These are phyloP conservation scores for Phalaenopsis equestris DNA, from an alignment of 106 monocot genomes.

Conservation along the genomic window DNA sequence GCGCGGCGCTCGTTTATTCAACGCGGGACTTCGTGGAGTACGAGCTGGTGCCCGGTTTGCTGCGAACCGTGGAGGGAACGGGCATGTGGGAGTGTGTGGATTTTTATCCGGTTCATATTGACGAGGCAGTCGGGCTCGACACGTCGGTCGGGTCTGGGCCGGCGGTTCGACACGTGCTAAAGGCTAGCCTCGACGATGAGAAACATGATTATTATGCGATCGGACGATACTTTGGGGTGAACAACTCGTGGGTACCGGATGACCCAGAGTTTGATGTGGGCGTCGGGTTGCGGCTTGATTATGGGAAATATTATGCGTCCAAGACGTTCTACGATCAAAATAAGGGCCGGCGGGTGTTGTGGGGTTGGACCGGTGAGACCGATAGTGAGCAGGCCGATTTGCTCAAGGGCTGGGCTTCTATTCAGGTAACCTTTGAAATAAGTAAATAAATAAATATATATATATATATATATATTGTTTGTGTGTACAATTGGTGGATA, in stretches of 20 bases:
- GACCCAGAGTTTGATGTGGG: conserved; percentile 61
- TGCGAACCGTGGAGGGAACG: conserved; percentile 49
- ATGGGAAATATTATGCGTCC: conserved; percentile 86
- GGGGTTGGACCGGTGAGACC: conserved; percentile 80
- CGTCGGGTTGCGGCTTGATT: conserved; percentile 67
- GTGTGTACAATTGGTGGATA: too few relatives aligned
- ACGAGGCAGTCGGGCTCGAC: conserved; percentile 39
- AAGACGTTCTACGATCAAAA: conserved; percentile 79
- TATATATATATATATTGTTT: too few relatives aligned
- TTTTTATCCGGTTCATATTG: conserved; percentile 60
- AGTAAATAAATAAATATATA: too few relatives aligned
- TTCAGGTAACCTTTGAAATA: conserved; percentile 40
- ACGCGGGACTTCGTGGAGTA: conserved; percentile 65
- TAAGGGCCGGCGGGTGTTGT: conserved; percentile 51
- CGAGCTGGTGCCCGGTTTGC: conserved; percentile 30
- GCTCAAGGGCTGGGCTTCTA: conserved; percentile 73
- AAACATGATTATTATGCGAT: conserved; percentile 82
- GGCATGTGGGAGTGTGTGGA: conserved; percentile 98
- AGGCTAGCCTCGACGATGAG: conserved; percentile 70
- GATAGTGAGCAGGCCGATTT: conserved; percentile 63
- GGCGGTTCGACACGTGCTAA: conserved; percentile 67
- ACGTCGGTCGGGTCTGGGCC: conserved; percentile 30
- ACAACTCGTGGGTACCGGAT: conserved; percentile 58
- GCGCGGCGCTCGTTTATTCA: conserved; percentile 52
- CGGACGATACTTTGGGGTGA: conserved; percentile 39